Evolutionary conservation across 768 basidiomycete genomes (phyloP).

Genomic region (Tricholoma saponaceum): DNA sequence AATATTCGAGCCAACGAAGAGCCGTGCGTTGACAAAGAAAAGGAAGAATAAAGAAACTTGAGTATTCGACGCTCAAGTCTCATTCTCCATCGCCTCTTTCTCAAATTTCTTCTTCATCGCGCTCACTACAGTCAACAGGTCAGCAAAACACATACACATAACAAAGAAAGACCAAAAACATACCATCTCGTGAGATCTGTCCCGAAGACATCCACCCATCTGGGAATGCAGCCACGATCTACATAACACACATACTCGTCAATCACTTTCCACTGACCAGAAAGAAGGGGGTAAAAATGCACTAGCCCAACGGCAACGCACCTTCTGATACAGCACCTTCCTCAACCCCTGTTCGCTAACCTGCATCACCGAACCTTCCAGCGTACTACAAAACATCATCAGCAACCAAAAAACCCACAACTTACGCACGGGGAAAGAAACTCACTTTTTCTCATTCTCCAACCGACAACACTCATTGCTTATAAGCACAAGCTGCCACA

Average conservation of each 20-base stretch:
- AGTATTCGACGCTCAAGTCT: slow-evolving; percentile 17
- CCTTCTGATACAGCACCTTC: slow-evolving; percentile 79
- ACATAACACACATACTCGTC: neutral
- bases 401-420: slow-evolving; percentile 4
- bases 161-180: neutral
- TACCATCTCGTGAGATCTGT: slow-evolving; percentile 84
- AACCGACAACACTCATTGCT: slow-evolving; percentile 79
- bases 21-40: neutral
- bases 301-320: slow-evolving; percentile 22
- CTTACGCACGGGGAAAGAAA: slow-evolving; percentile 1
- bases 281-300: too few species aligned
- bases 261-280: neutral
- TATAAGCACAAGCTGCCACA: slow-evolving; percentile 78
- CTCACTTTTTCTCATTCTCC: slow-evolving; percentile 64
- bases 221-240: slow-evolving; percentile 81
- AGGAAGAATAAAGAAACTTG: neutral
- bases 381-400: slow-evolving; percentile 25
- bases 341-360: slow-evolving; percentile 80
- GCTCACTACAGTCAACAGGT: slow-evolving; percentile 55
- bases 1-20: too few species aligned
- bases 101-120: slow-evolving; percentile 82
- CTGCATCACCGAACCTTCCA: slow-evolving; percentile 67
- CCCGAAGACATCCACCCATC: slow-evolving; percentile 84
- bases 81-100: slow-evolving; percentile 65
- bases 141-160: neutral